A percentile compares a stretch with the other conserved stretches of the same genome.
phyloP scores from a whole-genome alignment of 129 eudicot species.

The Pulicaria dysenterica region DNA sequence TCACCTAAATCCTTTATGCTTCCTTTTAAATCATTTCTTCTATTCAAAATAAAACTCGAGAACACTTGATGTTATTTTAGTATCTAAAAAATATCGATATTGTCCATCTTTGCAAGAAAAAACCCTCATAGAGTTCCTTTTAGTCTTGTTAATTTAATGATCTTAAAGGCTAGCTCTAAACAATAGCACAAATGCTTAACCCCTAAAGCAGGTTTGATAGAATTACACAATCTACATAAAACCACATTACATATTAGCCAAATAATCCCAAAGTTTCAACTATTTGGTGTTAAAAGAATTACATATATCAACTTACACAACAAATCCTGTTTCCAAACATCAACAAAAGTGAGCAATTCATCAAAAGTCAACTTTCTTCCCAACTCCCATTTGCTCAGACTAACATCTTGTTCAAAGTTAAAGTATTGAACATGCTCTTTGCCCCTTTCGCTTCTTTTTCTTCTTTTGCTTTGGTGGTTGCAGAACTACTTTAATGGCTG shows the following conservation, averaged over 20 bases:
- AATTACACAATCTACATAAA: constrained; percentile 21
- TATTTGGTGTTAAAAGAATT: constrained; percentile 26
- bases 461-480: constrained; percentile 90
- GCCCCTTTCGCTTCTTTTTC: constrained; percentile 84
- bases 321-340: constrained; percentile 9
- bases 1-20: too few relatives aligned
- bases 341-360: constrained; percentile 25
- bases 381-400: not conserved
- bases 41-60: too few relatives aligned
- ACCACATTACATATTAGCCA: constrained; percentile 30
- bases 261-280: constrained; percentile 27
- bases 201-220: too few relatives aligned
- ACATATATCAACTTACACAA: constrained; percentile 31
- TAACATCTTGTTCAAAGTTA: constrained; percentile 25
- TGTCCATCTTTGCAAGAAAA: too few relatives aligned
- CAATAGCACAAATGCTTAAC: too few relatives aligned
- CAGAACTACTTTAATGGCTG: constrained; percentile 83
- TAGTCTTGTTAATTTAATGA: too few relatives aligned
- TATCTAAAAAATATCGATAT: too few relatives aligned
- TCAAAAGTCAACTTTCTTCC: constrained; percentile 28
- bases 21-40: too few relatives aligned
- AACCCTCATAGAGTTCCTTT: too few relatives aligned
- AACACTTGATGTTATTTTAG: too few relatives aligned
- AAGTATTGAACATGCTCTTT: constrained; percentile 61
- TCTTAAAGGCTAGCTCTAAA: too few relatives aligned